Base-by-base conservation (phyloP, 306 rosid genomes). In the Quercus variabilis region DNA sequence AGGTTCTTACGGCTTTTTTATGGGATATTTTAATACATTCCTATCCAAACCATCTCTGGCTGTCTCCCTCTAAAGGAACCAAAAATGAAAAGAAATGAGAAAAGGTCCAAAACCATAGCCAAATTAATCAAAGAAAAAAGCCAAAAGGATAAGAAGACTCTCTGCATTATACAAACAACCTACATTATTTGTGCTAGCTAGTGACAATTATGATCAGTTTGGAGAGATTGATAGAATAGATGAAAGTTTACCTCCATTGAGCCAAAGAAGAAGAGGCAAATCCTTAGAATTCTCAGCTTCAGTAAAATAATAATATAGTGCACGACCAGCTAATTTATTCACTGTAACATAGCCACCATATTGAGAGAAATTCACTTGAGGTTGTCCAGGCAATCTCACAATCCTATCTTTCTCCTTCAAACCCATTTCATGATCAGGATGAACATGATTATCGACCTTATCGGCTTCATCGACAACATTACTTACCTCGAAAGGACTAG, bases 251-350 rank as follows among this genome's bases (percentile, higher is more conserved):
- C 98, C 98, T 92, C 99, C 99, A 79, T 95, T 95, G 74, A 95
- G 98, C 99, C 99, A 95, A 64, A 95, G 94, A 85, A 95, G 99
- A 87, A 95, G 99, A 73, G 97, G 99, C 68, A 83, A 55, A 0
- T 84, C 82, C 79, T 81, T 84, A 20, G 85, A 19, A 28, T 55
- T 75, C 8, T 85, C 80, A 79, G 98, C 91, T 81, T 95, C 99
- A 35, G 71, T 92, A 74, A 95, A 90, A 55, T 91, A 95, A 67
- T 95, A 95, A 63, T 84, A 95, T n/a, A 89, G 80, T 1, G 99
- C 94, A 20, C 93, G 89, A 0, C 98, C 98, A 51, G 92, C 90
- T 4, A 70, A 4, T 68, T 84, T 78, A 69, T 95, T 83, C 9
- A 95, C 80, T 9, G 96, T 93, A 5, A 95, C 89, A 75, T 93